Conservation (phyloP, 768 basidiomycete genomes). For the Multifurca ochricompacta region DNA sequence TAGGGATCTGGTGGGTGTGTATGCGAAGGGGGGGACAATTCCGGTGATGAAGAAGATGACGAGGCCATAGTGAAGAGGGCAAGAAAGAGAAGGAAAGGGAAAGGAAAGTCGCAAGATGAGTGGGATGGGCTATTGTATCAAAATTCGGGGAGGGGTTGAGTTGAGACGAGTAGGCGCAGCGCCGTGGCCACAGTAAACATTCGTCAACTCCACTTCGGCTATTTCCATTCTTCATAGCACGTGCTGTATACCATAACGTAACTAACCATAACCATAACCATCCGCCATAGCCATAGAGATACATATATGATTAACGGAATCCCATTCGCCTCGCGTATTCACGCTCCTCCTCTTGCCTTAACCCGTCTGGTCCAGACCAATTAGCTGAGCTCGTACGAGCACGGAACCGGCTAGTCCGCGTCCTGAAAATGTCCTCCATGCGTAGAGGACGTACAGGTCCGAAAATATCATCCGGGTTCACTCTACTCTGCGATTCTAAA, state of each 20-base stretch:
- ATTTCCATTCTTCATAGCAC: conserved; percentile 11
- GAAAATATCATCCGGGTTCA: conserved; percentile 89
- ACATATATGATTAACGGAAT: conserved; percentile 48
- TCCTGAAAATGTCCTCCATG: conserved; percentile 93
- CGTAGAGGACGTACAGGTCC: conserved; percentile 76
- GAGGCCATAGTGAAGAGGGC: conserved; percentile 48
- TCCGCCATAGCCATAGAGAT: no score
- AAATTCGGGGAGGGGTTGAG: no score
- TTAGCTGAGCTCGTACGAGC: conserved; percentile 91
- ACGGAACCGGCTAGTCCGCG: conserved; percentile 71
- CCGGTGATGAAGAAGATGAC: conserved; percentile 72
- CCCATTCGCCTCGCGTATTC: conserved; percentile 93
- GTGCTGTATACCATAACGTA: background rate
- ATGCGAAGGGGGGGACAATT: conserved; percentile 42
- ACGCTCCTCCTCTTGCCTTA: conserved; percentile 76
- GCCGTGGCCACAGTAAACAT: conserved; percentile 13
- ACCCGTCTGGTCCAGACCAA: conserved; percentile 86
- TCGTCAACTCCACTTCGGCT: conserved; percentile 15
- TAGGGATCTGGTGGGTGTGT: conserved; percentile 50
- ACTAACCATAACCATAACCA: no score
- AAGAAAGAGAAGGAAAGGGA: conserved; percentile 18
- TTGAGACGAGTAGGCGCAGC: no score
- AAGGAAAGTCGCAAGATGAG: conserved; percentile 26
- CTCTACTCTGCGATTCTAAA: conserved; percentile 72
- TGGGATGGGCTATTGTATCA: no score